Conservation (phyloP, 1,284 basidiomycete species). For the Xerocomus nothofagi region DNA sequence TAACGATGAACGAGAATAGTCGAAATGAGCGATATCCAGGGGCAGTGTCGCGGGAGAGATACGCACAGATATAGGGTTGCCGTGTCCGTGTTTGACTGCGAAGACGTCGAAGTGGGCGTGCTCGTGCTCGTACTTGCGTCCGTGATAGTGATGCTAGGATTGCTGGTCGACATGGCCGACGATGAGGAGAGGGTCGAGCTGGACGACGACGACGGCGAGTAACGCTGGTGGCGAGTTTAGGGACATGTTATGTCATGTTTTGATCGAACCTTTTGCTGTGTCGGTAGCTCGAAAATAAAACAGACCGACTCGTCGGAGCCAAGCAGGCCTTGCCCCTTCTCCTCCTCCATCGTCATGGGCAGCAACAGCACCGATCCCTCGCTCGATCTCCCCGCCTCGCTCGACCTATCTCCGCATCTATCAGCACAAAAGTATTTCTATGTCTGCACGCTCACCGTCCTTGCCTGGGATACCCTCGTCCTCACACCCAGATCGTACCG, state of each 20-base stretch:
- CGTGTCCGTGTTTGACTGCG: slow-evolving; percentile 20
- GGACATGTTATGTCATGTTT: slow-evolving; percentile 22
- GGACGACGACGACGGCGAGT: background rate
- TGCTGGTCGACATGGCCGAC: slow-evolving; percentile 19
- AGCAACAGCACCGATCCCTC: slow-evolving; percentile 18
- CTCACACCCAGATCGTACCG: slow-evolving; percentile 75
- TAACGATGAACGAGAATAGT: slow-evolving; percentile 8
- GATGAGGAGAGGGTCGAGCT: background rate
- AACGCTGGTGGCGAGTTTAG: background rate
- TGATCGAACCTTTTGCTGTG: slow-evolving; percentile 15
- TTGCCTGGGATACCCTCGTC: slow-evolving; percentile 83
- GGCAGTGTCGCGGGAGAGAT: slow-evolving; percentile 13
- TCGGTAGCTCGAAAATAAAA: background rate
- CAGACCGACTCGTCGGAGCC: background rate
- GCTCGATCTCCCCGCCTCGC: slow-evolving; percentile 50
- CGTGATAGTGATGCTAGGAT: background rate
- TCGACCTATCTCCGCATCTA: slow-evolving; percentile 70
- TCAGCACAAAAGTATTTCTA: slow-evolving; percentile 84
- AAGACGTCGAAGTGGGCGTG: slow-evolving; percentile 3
- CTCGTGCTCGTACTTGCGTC: background rate
- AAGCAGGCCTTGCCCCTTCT: background rate
- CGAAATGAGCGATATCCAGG: slow-evolving; percentile 1
- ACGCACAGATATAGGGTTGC: slow-evolving; percentile 41
- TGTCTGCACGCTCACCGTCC: slow-evolving; percentile 81
- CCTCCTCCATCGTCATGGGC: slow-evolving; percentile 7